These are phyloP conservation scores for Multifurca ochricompacta DNA, from an alignment of 768 basidiomycete species.

Conservation along the genomic window DNA sequence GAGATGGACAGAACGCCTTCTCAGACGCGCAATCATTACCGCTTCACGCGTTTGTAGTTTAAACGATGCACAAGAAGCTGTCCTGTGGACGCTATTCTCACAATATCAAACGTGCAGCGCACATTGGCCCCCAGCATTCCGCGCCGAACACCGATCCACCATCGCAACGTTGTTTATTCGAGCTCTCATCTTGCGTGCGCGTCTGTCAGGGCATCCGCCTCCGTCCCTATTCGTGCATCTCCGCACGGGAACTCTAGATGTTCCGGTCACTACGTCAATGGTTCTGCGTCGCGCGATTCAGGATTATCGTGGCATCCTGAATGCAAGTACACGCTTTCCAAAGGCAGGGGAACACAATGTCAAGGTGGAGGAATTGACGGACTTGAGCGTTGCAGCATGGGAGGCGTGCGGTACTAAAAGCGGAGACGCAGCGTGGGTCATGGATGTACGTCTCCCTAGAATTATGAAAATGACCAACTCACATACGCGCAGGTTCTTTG, in stretches of 20 bases:
- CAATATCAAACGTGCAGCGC: constrained; percentile 54
- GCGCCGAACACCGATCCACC: constrained; percentile 65
- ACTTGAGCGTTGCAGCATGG: constrained; percentile 76
- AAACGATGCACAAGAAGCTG: constrained; percentile 31
- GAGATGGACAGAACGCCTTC: constrained; percentile 73
- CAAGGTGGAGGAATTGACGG: constrained; percentile 77
- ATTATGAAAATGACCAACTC: not conserved
- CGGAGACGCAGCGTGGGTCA: constrained; percentile 65
- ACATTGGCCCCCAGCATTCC: constrained; percentile 75
- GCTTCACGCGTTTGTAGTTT: constrained; percentile 42
- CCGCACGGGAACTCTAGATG: constrained; percentile 18
- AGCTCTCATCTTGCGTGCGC: constrained; percentile 50
- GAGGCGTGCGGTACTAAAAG: constrained; percentile 60
- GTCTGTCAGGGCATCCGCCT: constrained; percentile 9
- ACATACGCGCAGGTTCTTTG: constrained; percentile 57
- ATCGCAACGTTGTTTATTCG: constrained; percentile 66
- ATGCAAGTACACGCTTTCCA: constrained; percentile 67
- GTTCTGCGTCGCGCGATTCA: constrained; percentile 59
- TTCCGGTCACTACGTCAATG: constrained; percentile 40
- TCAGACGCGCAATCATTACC: constrained; percentile 74
- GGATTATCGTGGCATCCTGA: constrained; percentile 64
- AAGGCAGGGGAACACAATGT: constrained; percentile 70
- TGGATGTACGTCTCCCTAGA: constrained; percentile 52
- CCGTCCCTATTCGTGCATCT: not conserved
- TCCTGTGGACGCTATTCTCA: constrained; percentile 55